These are phyloP conservation scores for Naganishia vishniacii DNA, from an alignment of 768 basidiomycete species.

Conservation along the genomic window DNA sequence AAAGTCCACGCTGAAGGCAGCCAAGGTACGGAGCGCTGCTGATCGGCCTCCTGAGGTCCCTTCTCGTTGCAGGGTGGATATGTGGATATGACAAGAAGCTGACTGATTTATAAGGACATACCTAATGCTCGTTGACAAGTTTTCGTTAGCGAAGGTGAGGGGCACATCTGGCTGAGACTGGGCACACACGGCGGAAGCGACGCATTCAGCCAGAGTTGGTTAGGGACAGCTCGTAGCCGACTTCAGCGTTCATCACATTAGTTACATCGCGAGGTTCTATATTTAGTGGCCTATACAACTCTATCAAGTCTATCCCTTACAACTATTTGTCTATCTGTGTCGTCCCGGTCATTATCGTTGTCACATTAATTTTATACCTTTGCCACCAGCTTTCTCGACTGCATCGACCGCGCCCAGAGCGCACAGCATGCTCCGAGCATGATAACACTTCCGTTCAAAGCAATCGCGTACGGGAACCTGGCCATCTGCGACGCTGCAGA, in stretches of 20 bases:
- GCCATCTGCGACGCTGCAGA: conserved; percentile 3
- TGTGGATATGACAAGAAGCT: too few species aligned
- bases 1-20: too few species aligned
- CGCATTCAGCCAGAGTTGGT: conserved; percentile 14
- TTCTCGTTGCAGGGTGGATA: too few species aligned
- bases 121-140: conserved; percentile 3
- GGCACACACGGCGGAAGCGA: neutral
- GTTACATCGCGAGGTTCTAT: too few species aligned
- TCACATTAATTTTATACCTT: neutral
- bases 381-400: neutral
- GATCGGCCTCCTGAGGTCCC: neutral
- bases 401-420: neutral
- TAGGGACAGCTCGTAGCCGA: too few species aligned
- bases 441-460: conserved; percentile 19
- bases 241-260: too few species aligned
- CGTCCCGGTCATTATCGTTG: neutral
- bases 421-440: conserved; percentile 19
- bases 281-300: neutral
- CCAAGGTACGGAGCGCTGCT: too few species aligned
- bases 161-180: conserved; percentile 8
- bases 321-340: neutral
- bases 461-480: conserved; percentile 20
- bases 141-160: conserved; percentile 16
- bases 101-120: too few species aligned
- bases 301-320: neutral